Evolutionary conservation across 257 asterid species (phyloP).

Genomic region (Nicotiana otophora): DNA sequence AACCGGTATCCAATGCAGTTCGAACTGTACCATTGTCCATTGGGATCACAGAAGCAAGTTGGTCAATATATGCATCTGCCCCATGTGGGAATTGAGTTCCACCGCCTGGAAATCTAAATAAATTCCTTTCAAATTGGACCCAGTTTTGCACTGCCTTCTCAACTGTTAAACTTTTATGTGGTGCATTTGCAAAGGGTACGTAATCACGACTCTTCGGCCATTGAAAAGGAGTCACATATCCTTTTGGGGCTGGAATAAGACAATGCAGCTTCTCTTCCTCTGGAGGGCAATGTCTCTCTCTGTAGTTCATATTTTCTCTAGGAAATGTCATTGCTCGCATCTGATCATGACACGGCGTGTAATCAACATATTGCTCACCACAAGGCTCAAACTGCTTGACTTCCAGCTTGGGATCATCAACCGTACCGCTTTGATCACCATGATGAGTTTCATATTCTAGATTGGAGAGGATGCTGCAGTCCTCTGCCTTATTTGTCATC

Average conservation of each 20-base stretch:
- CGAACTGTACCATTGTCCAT: conserved; percentile 24
- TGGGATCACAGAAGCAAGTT: conserved; percentile 27
- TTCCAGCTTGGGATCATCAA: conserved; percentile 11
- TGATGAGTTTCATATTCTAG: conserved; percentile 20
- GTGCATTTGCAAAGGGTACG: conserved; percentile 21
- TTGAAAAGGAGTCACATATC: conserved; percentile 18
- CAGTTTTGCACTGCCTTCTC: conserved; percentile 27
- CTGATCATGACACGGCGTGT: conserved; percentile 23
- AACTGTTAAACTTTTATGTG: conserved; percentile 17
- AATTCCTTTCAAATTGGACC: conserved; percentile 16
- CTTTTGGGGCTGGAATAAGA: conserved; percentile 26
- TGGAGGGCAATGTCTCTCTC: conserved; percentile 24
- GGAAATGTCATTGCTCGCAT: conserved; percentile 19
- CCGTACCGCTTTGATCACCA: background rate
- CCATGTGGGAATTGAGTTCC: conserved; percentile 24
- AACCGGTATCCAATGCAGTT: conserved; percentile 24
- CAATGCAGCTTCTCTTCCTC: conserved; percentile 23
- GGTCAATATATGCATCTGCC: conserved; percentile 22
- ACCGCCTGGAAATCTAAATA: conserved; percentile 20
- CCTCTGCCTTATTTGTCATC: conserved; percentile 11
- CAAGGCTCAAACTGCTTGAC: conserved; percentile 12
- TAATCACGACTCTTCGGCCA: conserved; percentile 25
- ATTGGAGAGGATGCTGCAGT: conserved; percentile 18
- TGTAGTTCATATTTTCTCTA: conserved; percentile 18
- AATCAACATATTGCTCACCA: conserved; percentile 15